These are phyloP conservation scores for Zygotorulaspora florentina DNA, from an alignment of 805 yeast genomes.

Conservation along the genomic window DNA sequence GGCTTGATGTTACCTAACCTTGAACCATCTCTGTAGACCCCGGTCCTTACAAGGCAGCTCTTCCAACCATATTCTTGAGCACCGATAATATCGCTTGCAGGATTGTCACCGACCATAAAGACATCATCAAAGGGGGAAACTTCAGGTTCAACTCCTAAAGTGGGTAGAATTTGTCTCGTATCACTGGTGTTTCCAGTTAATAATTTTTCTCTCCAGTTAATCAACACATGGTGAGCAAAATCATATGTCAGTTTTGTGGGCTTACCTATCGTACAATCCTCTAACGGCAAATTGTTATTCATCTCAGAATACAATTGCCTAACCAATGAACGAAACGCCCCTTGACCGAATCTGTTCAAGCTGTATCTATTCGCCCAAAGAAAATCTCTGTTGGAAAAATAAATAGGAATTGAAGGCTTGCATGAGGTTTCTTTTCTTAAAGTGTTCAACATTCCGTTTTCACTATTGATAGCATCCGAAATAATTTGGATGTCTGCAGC, in stretches of 20 bases:
- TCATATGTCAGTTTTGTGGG: conserved; percentile 78
- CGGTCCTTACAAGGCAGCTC: conserved; percentile 77
- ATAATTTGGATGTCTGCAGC: conserved; percentile 80
- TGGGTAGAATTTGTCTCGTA: conserved; percentile 38
- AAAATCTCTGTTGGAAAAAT: conserved; percentile 79
- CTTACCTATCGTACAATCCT: conserved; percentile 68
- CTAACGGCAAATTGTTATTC: conserved; percentile 47
- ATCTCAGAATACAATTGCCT: conserved; percentile 54
- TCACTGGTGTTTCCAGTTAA: conserved; percentile 15
- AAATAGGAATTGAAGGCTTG: conserved; percentile 62
- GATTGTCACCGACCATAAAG: conserved; percentile 97
- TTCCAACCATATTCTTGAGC: conserved; percentile 89
- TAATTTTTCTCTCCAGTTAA: conserved; percentile 45
- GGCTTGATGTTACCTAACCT: conserved; percentile 43
- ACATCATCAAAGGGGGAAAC: conserved; percentile 53
- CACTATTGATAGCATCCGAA: conserved; percentile 62
- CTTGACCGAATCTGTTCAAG: conserved; percentile 85
- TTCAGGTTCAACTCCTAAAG: conserved; percentile 40
- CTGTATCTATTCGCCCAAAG: conserved; percentile 82
- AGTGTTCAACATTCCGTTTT: conserved; percentile 63
- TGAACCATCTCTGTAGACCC: conserved; percentile 67
- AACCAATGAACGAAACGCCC: conserved; percentile 67
- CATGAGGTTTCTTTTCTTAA: conserved; percentile 34
- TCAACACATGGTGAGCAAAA: conserved; percentile 70
- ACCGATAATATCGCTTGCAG: conserved; percentile 86